Base-by-base conservation (phyloP, 345 rosid genomes). In the Syzygium jambos region DNA sequence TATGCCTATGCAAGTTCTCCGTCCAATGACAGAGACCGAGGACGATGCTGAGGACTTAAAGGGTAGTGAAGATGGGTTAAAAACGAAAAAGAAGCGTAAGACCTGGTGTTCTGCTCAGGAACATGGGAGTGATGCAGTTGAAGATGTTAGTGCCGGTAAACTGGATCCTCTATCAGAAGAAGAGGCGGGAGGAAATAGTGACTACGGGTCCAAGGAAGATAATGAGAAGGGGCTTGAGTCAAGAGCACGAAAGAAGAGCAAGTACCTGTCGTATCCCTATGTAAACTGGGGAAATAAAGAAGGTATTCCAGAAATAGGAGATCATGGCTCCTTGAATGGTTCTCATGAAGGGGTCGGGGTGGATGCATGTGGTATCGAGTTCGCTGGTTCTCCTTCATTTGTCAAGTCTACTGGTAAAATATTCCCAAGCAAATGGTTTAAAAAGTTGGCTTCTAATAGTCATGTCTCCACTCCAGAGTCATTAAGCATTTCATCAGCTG, bases 191-290 rank as follows among this genome's bases (percentile, higher is more conserved):
- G 82, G 49, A 80, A 89, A 90, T 53, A 88, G 85, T 15, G 87
- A 83, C 23, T 85, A 56, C 14, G 73, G 17, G 38, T 53, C 56
- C 23, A 78, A 90, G 85, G 84, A 65, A 46, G 88, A 88, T 84
- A 86, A 27, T 87, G 92, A 88, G n/a, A 91, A 78, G 82, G 87
- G 91, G 86, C 88, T 87, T 59, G 95, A 91, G 49, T 87, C 89
- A 59, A 93, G 96, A 90, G 92, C 91, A 86, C 91, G 96, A 88
- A 95, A 90, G 92, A 94, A 91, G 93, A 95, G 98, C 92, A 95
- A 90, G 92, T 95, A 93, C 86, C 90, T 95, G 85, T 92, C 94
- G 5, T 94, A 93, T 91, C 98, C 98, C 68, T 95, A 89, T 88
- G 91, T 95, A 46, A 92, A 92, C 84, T 90, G 82, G 92, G 95